These are phyloP conservation scores for Dipodascopsis tothii DNA, from an alignment of 805 yeast species.

Conservation along the genomic window DNA sequence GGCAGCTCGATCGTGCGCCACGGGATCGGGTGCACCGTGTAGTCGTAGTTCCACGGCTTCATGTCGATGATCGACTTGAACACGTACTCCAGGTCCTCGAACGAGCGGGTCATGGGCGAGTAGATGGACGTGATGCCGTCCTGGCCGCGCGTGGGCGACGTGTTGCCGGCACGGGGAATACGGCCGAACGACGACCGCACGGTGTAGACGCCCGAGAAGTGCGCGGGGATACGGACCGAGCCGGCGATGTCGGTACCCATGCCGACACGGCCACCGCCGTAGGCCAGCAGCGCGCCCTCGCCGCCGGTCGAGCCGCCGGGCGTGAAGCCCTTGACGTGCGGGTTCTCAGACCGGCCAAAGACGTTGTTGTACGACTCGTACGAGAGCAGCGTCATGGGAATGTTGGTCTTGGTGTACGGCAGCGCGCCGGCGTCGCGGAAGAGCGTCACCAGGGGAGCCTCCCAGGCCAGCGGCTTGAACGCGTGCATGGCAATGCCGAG, in stretches of 20 bases:
- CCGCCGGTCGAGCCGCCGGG: conserved; percentile 55
- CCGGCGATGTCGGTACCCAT: conserved; percentile 52
- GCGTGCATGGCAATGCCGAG: conserved; percentile 41
- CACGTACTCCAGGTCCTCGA: conserved; percentile 45
- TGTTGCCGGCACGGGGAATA: conserved; percentile 39
- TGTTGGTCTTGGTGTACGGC: conserved; percentile 49
- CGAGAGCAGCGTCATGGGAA: conserved; percentile 41
- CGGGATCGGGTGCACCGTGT: conserved; percentile 42
- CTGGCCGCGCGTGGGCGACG: conserved; percentile 39
- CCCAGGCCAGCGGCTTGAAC: conserved; percentile 37
- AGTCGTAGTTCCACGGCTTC: conserved; percentile 53
- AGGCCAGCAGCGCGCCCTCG: conserved; percentile 43
- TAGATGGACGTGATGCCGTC: conserved; percentile 41
- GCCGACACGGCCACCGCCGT: conserved; percentile 47
- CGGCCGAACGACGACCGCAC: conserved; percentile 46
- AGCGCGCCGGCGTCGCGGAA: conserved; percentile 46
- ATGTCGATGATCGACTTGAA: conserved; percentile 40
- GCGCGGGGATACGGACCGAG: conserved; percentile 49
- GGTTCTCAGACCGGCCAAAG: conserved; percentile 43
- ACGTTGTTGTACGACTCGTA: conserved; percentile 40
- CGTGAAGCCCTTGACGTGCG: conserved; percentile 37
- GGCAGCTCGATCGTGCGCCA: conserved; percentile 41
- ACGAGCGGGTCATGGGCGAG: conserved; percentile 43
- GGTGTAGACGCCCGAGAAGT: conserved; percentile 45
- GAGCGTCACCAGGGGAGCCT: conserved; percentile 37